Percentiles rank a stretch among this genome's conserved stretches.
Conservation (phyloP, 768 basidiomycete genomes). For the Mycena rebaudengoi region DNA sequence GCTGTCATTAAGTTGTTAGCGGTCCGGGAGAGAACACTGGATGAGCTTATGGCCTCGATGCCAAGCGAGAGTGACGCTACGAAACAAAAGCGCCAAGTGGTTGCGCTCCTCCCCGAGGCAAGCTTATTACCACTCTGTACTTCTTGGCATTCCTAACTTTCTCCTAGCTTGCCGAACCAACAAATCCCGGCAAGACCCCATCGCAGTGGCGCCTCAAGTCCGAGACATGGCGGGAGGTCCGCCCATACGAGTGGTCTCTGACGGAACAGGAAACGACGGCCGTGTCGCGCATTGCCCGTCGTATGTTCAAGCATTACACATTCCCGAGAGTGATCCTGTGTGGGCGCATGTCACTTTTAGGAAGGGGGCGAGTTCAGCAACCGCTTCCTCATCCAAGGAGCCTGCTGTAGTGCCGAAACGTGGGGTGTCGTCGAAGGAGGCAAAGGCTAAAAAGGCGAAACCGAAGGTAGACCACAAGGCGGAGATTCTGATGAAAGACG, state of each 20-base stretch:
- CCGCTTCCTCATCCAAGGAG: constrained; percentile 17
- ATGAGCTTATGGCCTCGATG: constrained; percentile 47
- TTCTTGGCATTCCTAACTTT: background rate
- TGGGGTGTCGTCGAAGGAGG: constrained; percentile 53
- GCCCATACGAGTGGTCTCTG: constrained; percentile 71
- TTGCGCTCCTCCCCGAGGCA: constrained; percentile 19
- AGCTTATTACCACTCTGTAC: background rate
- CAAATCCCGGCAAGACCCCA: constrained; percentile 38
- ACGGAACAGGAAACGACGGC: constrained; percentile 53
- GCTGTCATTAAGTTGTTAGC: constrained; percentile 66
- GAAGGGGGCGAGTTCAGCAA: constrained; percentile 1
- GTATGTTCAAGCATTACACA: constrained; percentile 57
- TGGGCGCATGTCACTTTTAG: constrained; percentile 65
- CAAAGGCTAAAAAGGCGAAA: constrained; percentile 56
- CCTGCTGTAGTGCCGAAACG: constrained; percentile 49
- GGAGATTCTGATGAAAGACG: constrained; percentile 59
- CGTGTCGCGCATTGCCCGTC: constrained; percentile 63
- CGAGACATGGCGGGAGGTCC: constrained; percentile 71
- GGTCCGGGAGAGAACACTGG: constrained; percentile 50
- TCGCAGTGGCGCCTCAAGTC: constrained; percentile 64
- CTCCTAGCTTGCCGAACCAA: constrained; percentile 61
- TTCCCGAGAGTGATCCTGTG: constrained; percentile 67
- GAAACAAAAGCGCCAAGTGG: constrained; percentile 9
- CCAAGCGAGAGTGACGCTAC: constrained; percentile 3
- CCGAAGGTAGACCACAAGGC: constrained; percentile 50